Evolutionary conservation across 768 basidiomycete species (phyloP).

Genomic region (Naganishia vishniacii): DNA sequence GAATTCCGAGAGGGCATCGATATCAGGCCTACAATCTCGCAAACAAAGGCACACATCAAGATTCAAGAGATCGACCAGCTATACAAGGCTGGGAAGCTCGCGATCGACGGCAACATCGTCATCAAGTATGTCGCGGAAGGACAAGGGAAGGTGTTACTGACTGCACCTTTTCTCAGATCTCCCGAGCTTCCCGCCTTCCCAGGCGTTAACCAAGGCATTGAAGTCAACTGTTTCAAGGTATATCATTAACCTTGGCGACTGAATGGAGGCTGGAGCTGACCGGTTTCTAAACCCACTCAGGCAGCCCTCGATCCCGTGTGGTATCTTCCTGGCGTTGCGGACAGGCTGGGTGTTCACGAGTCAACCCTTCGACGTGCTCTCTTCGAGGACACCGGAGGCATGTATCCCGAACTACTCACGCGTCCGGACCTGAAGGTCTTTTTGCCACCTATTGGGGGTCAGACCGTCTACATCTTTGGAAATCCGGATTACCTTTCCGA

Average conservation of each 20-base stretch:
- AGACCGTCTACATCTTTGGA: slow-evolving; percentile 90
- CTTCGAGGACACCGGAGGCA: slow-evolving; percentile 59
- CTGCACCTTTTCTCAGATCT: slow-evolving; percentile 51
- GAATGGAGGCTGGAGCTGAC: neutral
- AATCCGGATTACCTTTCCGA: slow-evolving; percentile 61
- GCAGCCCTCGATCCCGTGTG: slow-evolving; percentile 96
- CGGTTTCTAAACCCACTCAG: slow-evolving; percentile 53
- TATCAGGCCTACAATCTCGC: slow-evolving; percentile 82
- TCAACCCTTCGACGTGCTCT: slow-evolving; percentile 76
- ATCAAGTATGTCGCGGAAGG: slow-evolving; percentile 39
- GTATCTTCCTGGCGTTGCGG: slow-evolving; percentile 88
- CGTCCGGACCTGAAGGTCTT: slow-evolving; percentile 92
- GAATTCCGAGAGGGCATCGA: slow-evolving; percentile 60
- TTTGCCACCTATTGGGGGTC: slow-evolving; percentile 84
- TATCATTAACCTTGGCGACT: slow-evolving; percentile 44
- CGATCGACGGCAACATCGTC: slow-evolving; percentile 76
- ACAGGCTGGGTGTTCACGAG: slow-evolving; percentile 88
- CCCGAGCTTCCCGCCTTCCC: slow-evolving; percentile 42
- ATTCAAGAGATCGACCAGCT: slow-evolving; percentile 84
- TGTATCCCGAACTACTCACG: slow-evolving; percentile 80
- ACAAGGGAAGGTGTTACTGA: neutral
- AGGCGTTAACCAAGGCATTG: slow-evolving; percentile 63
- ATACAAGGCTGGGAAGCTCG: slow-evolving; percentile 64
- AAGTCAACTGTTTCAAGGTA: slow-evolving; percentile 55
- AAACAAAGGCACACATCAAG: slow-evolving; percentile 89